Percentiles rank a stretch among this genome's conserved stretches.
Evolutionary conservation across 768 basidiomycete genomes (phyloP).

Genomic region (Chalciporus pseudorubinellus): DNA sequence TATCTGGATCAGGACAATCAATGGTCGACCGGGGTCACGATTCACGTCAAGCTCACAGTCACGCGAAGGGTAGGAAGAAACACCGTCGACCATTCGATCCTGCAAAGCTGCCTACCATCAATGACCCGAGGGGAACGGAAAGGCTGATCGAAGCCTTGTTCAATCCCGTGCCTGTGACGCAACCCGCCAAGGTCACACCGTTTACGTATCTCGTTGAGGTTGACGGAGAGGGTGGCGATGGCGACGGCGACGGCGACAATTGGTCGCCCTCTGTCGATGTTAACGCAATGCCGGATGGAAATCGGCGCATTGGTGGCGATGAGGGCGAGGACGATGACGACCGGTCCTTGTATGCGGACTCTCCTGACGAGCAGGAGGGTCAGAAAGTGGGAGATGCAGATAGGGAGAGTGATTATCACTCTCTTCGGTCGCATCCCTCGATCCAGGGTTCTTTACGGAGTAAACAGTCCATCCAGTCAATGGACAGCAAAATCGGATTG

Average conservation of each 20-base stretch:
- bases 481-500: conserved; percentile 9
- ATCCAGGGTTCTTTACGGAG: conserved; percentile 23
- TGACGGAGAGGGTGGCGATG: conserved; percentile 21
- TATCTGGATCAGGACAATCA: conserved; percentile 12
- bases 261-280: not conserved
- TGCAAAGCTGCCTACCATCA: conserved; percentile 45
- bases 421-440: conserved; percentile 25
- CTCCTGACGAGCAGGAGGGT: conserved; percentile 8
- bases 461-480: conserved; percentile 18
- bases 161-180: conserved; percentile 58
- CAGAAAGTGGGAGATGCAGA: not conserved
- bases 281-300: not conserved
- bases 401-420: conserved; percentile 30
- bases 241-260: conserved; percentile 9
- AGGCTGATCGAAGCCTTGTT: conserved; percentile 76
- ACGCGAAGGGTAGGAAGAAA: conserved; percentile 13
- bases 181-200: conserved; percentile 24
- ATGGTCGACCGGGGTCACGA: not conserved
- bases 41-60: not conserved
- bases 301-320: not conserved
- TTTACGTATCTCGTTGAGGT: conserved; percentile 38
- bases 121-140: conserved; percentile 66
- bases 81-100: conserved; percentile 30
- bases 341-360: conserved; percentile 23
- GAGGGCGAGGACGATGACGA: conserved; percentile 14